Percentiles rank a stretch among this genome's conserved stretches.
Conservation (phyloP, 192 early-diverging fungal species). For the Diversispora eburnea region DNA sequence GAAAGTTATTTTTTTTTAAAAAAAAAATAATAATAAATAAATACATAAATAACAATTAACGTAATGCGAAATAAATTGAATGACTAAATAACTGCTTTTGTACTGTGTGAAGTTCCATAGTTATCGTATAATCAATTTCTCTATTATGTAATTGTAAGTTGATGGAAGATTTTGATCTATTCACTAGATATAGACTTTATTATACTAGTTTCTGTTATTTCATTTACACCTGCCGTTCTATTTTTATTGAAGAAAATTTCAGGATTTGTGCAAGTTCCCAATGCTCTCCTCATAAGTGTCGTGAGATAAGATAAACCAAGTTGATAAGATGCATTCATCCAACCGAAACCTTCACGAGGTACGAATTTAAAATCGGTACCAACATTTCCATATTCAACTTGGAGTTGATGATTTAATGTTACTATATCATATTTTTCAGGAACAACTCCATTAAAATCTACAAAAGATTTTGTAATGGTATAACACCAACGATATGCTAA, state of each 20-base stretch:
- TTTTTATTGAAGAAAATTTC: constrained; percentile 15
- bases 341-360: constrained; percentile 94
- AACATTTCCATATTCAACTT: constrained; percentile 97
- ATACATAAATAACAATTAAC: too few relatives aligned
- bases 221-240: too few relatives aligned
- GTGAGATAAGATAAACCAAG: constrained; percentile 77
- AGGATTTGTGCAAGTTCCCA: constrained; percentile 50
- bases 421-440: constrained; percentile 98
- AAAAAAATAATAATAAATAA: too few relatives aligned
- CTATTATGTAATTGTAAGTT: too few relatives aligned
- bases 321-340: constrained; percentile 96
- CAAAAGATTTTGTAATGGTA: constrained; percentile 91
- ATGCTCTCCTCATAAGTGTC: constrained; percentile 64
- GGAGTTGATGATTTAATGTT: constrained; percentile 79
- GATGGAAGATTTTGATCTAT: too few relatives aligned
- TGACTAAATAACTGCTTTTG: too few relatives aligned
- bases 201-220: too few relatives aligned
- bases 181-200: too few relatives aligned
- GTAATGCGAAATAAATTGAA: too few relatives aligned
- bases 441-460: constrained; percentile 95
- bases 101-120: too few relatives aligned
- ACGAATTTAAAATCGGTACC: constrained; percentile 92
- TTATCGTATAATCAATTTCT: too few relatives aligned
- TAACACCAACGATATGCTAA: constrained; percentile 95
- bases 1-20: too few relatives aligned